Evolutionary conservation across 352 stramenopile species (phyloP), one percentile per base, ranked within the genome.

Genomic region (Phytophthora sojae): DNA sequence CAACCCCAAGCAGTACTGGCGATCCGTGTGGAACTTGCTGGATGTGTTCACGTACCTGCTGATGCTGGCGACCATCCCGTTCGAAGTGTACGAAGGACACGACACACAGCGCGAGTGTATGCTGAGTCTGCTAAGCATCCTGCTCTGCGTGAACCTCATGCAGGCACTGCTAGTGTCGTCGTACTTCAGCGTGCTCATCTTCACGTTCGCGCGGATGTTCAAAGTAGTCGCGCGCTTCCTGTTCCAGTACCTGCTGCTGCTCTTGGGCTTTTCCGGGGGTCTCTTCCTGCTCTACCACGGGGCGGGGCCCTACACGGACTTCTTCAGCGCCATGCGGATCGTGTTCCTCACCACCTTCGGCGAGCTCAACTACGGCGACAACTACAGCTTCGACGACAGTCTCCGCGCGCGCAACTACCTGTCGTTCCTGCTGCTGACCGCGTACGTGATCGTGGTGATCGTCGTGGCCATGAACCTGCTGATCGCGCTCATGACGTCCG

Each of bases 161-260:
- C 81, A 89, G 51, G 70, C 77, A 14, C 53, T 88, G 7, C 67
- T 89, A 32, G 81, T 88, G 6, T 86, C 77, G 15, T 85, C 81
- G 2, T 88, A 83, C 67, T 88, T 86, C 69, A 86, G 78, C 37
- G 79, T 89, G 49, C 71, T 89, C 25, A 85, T 89, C 56, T 89
- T 89, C 61, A 88, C 81, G n/a, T 89, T 89, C 42, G 79, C 79
- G 23, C 64, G 81, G n/a, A 89, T 89, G 81, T 85, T 83, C 55
- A 77, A 76, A 9, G 81, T 88, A 11, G 79, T 85, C 6, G 71
- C 73, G 32, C 79, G 82, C 50, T 87, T 89, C 69, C 64, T 86
- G 64, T 75, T 86, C 39, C 77, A 86, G 58, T 85, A 89, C n/a
- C 26, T 81, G 21, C 54, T 89, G 19, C 68, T 89, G 19, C 61